These are phyloP conservation scores for Pseudoturritis turrita DNA, from an alignment of 345 rosid species.

Conservation along the genomic window DNA sequence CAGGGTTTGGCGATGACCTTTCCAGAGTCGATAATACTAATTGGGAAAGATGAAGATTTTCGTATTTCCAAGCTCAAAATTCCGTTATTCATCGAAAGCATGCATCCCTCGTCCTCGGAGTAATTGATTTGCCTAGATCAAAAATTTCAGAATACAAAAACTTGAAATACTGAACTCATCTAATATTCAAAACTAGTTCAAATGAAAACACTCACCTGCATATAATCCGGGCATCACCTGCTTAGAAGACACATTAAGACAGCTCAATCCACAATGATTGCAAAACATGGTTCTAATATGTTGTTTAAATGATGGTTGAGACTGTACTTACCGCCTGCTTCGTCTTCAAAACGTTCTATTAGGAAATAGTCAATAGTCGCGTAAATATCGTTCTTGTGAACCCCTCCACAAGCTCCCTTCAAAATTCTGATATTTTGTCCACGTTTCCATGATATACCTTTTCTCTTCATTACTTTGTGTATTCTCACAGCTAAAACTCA, in stretches of 20 bases:
- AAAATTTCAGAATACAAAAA: neutral
- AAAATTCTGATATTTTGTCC: constrained; percentile 55
- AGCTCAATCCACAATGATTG: neutral
- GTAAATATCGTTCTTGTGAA: constrained; percentile 40
- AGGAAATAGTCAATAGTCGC: constrained; percentile 62
- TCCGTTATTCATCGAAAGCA: constrained; percentile 29
- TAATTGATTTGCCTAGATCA: constrained; percentile 42
- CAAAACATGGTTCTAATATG: neutral
- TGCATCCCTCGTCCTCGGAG: constrained; percentile 43
- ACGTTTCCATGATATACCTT: constrained; percentile 42
- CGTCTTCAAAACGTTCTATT: constrained; percentile 57
- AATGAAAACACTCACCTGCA: constrained; percentile 49
- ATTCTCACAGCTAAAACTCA: constrained; percentile 51
- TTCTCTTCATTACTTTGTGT: constrained; percentile 43
- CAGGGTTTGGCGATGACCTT: constrained; percentile 38
- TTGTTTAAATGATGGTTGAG: neutral
- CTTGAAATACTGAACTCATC: neutral
- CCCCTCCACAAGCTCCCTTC: constrained; percentile 56
- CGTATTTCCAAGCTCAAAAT: constrained; percentile 31
- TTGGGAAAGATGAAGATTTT: constrained; percentile 47
- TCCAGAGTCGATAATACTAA: constrained; percentile 52
- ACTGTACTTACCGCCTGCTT: constrained; percentile 49
- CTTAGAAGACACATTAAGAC: neutral
- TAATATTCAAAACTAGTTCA: neutral
- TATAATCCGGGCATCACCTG: constrained; percentile 65